These are phyloP conservation scores for Bifiguratus adelaidae DNA, from an alignment of 192 early-diverging fungal species.

Conservation along the genomic window DNA sequence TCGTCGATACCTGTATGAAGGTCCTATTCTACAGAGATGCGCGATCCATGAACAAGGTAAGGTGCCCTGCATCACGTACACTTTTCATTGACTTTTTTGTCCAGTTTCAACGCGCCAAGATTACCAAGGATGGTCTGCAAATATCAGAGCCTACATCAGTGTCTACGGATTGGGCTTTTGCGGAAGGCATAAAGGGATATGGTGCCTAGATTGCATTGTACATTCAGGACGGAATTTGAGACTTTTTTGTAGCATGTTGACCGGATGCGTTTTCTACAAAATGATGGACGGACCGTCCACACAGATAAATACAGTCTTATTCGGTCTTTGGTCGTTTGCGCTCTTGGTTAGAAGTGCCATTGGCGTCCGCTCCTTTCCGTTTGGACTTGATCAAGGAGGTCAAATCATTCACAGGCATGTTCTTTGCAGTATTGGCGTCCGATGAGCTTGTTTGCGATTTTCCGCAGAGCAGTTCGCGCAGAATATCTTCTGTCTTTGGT, in stretches of 20 bases:
- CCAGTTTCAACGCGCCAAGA: slow-evolving; percentile 85
- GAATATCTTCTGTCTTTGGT: slow-evolving; percentile 5
- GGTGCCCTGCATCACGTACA: background rate
- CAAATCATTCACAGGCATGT: slow-evolving; percentile 35
- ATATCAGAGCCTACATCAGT: slow-evolving; percentile 84
- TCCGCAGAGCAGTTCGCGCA: slow-evolving; percentile 6
- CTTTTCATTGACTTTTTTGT: background rate
- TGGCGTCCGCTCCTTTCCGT: slow-evolving; percentile 13
- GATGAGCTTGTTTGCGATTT: slow-evolving; percentile 25
- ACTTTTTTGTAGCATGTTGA: too few species aligned
- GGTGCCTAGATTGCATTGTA: slow-evolving; percentile 36
- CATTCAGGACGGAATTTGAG: background rate
- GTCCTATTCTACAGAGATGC: slow-evolving; percentile 95
- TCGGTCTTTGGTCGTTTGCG: background rate
- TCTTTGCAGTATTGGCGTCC: slow-evolving; percentile 19
- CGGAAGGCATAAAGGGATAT: slow-evolving; percentile 65
- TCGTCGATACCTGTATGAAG: slow-evolving; percentile 83
- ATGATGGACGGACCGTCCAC: too few species aligned
- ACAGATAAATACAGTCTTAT: background rate
- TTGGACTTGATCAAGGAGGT: slow-evolving; percentile 32
- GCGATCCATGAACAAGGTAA: slow-evolving; percentile 81
- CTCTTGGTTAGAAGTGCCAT: background rate
- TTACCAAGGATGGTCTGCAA: slow-evolving; percentile 70
- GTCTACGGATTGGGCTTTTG: slow-evolving; percentile 87
- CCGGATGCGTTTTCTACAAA: too few species aligned